phyloP scores from a whole-genome alignment of 805 yeast species.

The Jamesozyma jinghongensis region DNA sequence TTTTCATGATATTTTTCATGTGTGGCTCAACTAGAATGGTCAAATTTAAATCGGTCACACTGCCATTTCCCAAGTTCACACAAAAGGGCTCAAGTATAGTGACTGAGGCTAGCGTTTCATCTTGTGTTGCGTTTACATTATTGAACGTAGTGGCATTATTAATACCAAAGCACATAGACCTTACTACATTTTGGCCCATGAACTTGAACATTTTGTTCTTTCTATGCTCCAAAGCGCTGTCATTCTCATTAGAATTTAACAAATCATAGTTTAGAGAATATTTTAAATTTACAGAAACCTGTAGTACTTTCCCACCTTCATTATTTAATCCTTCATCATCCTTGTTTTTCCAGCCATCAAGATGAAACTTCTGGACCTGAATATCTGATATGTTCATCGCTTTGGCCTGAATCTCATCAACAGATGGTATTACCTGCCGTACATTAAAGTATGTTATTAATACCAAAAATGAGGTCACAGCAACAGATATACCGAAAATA shows the following conservation, averaged over 20 bases:
- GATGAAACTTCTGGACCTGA: conserved; percentile 12
- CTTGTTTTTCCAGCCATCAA: conserved; percentile 26
- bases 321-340: conserved; percentile 11
- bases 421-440: conserved; percentile 7
- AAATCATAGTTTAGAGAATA: conserved; percentile 15
- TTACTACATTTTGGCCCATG: conserved; percentile 15
- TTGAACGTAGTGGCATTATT: conserved; percentile 21
- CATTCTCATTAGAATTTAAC: conserved; percentile 6
- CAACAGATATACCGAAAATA: background rate
- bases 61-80: conserved; percentile 16
- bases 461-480: background rate
- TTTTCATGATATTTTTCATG: conserved; percentile 17
- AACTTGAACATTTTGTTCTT: conserved; percentile 10
- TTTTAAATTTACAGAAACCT: conserved; percentile 10
- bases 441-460: background rate
- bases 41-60: conserved; percentile 14
- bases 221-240: conserved; percentile 1
- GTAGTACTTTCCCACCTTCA: conserved; percentile 17
- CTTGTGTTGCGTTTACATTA: conserved; percentile 2
- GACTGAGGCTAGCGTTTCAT: conserved; percentile 13
- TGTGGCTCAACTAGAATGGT: conserved; percentile 21
- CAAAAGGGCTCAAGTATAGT: conserved; percentile 17
- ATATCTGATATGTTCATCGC: conserved; percentile 16
- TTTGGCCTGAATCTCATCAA: conserved; percentile 13
- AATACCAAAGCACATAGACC: conserved; percentile 17